phyloP scores from a whole-genome alignment of 352 stramenopile species.

The Pythium sukuiense region DNA sequence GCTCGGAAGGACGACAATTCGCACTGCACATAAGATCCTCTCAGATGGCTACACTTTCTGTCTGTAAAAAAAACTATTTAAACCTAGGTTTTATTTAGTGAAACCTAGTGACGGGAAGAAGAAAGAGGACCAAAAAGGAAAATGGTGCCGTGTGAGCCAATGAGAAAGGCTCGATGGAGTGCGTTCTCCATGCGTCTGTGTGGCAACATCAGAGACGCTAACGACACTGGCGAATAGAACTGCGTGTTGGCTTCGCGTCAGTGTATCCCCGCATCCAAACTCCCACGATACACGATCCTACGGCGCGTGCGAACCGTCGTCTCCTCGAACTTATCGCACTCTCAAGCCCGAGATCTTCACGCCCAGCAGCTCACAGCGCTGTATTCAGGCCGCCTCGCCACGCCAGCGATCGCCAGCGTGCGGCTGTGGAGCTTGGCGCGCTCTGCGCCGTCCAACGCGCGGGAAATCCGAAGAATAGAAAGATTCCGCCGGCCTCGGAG shows the following conservation, averaged over 20 bases:
- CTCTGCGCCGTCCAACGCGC: background rate
- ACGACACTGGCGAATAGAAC: background rate
- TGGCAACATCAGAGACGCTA: background rate
- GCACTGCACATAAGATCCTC: conserved; percentile 1
- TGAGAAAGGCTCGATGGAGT: background rate
- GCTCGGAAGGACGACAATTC: conserved; percentile 22
- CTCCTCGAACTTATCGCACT: no score
- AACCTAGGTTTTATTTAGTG: background rate
- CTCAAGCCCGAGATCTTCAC: background rate
- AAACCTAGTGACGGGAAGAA: background rate
- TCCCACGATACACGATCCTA: background rate
- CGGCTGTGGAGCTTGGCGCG: background rate
- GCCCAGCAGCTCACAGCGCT: background rate
- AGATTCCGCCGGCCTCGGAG: background rate
- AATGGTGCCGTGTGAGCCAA: background rate
- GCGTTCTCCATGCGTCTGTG: background rate
- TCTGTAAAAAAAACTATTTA: conserved; percentile 6
- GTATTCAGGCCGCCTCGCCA: background rate
- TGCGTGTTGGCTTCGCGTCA: background rate
- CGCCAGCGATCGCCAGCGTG: background rate
- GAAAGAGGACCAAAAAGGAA: background rate
- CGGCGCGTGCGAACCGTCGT: background rate
- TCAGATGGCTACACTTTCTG: conserved; percentile 22
- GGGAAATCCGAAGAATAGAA: background rate
- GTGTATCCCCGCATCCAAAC: background rate